These are phyloP conservation scores for Xylaria venustula DNA, from an alignment of 495 filamentous ascomycete genomes.

Conservation along the genomic window DNA sequence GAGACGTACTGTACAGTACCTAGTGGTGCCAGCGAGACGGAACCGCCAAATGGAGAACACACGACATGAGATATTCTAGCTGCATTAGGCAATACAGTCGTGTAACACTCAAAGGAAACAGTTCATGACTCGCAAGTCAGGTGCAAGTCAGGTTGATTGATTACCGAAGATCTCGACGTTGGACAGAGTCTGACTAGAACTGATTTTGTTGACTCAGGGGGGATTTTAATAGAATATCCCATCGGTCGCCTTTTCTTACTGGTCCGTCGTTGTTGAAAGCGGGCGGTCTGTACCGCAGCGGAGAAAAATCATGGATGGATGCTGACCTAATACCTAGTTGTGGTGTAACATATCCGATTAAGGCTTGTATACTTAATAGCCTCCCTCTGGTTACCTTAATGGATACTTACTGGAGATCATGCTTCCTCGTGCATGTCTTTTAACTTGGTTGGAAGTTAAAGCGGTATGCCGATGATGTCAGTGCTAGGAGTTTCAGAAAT, in stretches of 20 bases:
- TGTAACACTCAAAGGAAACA: neutral
- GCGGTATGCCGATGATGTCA: constrained; percentile 7
- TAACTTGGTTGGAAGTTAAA: too few species aligned
- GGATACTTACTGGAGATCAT: too few species aligned
- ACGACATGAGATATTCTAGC: constrained; percentile 9
- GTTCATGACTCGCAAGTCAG: constrained; percentile 6
- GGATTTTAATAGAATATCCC: neutral
- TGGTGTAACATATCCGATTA: neutral
- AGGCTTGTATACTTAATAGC: neutral
- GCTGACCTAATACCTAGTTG: neutral
- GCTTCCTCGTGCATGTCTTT: too few species aligned
- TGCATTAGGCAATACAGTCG: constrained; percentile 10
- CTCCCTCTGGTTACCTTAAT: neutral
- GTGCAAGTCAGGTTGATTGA: too few species aligned
- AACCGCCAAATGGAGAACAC: constrained; percentile 8
- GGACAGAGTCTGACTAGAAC: constrained; percentile 2
- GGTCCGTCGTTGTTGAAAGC: neutral
- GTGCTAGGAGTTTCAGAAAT: neutral
- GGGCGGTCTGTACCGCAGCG: neutral
- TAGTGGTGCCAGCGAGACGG: constrained; percentile 14
- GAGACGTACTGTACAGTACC: too few species aligned
- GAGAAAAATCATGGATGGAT: constrained; percentile 9
- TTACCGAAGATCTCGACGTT: neutral
- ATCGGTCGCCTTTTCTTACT: neutral
- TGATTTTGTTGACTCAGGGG: constrained; percentile 2